Conservation (phyloP, 1,139 yeast species). For the Blastobotrys niveus region DNA sequence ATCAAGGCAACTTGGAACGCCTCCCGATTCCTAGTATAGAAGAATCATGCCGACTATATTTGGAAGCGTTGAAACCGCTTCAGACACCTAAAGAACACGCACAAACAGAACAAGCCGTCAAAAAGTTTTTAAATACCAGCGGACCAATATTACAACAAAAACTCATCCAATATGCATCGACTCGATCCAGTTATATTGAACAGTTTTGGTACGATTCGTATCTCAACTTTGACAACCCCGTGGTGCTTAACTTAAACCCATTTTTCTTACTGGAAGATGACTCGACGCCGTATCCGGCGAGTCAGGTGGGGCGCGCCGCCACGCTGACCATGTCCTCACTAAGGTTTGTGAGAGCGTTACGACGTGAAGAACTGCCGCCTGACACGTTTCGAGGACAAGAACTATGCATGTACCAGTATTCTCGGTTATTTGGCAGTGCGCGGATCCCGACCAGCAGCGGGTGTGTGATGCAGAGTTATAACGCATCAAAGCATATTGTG, state of each 20-base stretch:
- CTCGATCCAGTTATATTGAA: constrained; percentile 74
- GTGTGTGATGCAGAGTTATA: constrained; percentile 79
- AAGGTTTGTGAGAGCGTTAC: constrained; percentile 71
- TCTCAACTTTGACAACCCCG: constrained; percentile 76
- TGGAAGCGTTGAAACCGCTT: constrained; percentile 64
- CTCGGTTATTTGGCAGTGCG: constrained; percentile 77
- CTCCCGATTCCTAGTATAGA: constrained; percentile 74
- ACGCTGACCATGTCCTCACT: constrained; percentile 71
- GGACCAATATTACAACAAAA: constrained; percentile 62
- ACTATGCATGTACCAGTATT: constrained; percentile 85
- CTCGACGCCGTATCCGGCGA: constrained; percentile 69
- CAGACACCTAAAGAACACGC: constrained; percentile 58
- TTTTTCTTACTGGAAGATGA: constrained; percentile 85
- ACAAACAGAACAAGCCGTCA: constrained; percentile 56
- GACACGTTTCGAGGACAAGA: constrained; percentile 61
- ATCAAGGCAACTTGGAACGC: constrained; percentile 52
- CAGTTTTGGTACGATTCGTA: constrained; percentile 93
- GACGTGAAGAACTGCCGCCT: constrained; percentile 68
- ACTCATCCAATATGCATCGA: constrained; percentile 55
- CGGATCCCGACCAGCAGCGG: constrained; percentile 77
- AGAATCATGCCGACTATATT: constrained; percentile 58
- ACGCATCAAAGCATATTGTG: constrained; percentile 68
- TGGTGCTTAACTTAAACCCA: constrained; percentile 81
- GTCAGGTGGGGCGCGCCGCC: constrained; percentile 77
- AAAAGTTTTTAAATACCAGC: constrained; percentile 48